phyloP scores from a whole-genome alignment of 768 basidiomycete genomes.

The Lepiota venenata region DNA sequence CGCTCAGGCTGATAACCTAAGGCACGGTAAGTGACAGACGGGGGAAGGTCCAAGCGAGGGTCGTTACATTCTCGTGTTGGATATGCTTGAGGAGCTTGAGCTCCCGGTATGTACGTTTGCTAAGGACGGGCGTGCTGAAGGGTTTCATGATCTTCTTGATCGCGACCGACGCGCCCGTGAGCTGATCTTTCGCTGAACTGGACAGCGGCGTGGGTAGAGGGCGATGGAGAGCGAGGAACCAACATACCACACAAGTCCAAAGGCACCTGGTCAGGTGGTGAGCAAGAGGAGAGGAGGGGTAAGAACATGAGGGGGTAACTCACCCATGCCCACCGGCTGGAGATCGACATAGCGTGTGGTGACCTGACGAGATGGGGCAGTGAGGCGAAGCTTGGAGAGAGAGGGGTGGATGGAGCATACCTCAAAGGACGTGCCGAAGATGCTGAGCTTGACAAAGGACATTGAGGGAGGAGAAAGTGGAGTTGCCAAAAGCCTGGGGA shows the following conservation, averaged over 20 bases:
- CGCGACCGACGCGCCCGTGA: constrained; percentile 90
- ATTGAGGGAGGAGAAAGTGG: constrained; percentile 34
- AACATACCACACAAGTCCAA: constrained; percentile 93
- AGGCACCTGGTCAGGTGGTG: constrained; percentile 61
- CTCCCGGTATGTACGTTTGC: constrained; percentile 96
- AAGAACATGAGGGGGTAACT: constrained; percentile 25
- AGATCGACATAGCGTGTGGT: constrained; percentile 99
- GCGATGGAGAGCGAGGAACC: not conserved
- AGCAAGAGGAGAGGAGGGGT: constrained; percentile 14
- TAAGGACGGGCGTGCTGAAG: constrained; percentile 97
- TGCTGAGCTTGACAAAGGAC: constrained; percentile 97
- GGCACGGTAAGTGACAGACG: not conserved
- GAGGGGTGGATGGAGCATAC: constrained; percentile 35
- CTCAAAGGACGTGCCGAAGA: constrained; percentile 98
- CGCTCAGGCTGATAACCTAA: constrained; percentile 96
- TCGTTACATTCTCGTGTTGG: constrained; percentile 91
- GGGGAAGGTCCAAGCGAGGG: not conserved
- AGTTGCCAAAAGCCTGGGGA: constrained; percentile 12
- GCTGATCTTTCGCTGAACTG: constrained; percentile 93
- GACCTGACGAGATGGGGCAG: constrained; percentile 50
- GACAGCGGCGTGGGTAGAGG: constrained; percentile 5
- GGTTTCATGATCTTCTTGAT: constrained; percentile 99
- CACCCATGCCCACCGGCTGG: constrained; percentile 99
- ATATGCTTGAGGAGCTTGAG: constrained; percentile 98
- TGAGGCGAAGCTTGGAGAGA: constrained; percentile 1